Evolutionary conservation across 768 basidiomycete species (phyloP).

Genomic region (Gelatoporia subvermispora): DNA sequence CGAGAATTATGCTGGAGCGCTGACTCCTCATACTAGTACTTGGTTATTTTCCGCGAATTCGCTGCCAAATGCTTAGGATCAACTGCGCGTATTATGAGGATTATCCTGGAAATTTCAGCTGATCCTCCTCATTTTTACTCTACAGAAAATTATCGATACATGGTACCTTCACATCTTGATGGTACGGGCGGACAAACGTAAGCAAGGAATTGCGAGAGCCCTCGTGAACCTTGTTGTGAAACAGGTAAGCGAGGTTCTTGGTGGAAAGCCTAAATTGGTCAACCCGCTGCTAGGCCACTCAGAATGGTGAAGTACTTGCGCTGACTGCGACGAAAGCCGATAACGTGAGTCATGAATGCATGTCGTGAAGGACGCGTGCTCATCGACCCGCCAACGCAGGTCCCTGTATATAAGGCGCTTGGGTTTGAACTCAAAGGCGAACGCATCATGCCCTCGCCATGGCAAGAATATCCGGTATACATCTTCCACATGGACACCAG

Average conservation of each 20-base stretch:
- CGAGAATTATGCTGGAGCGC: too few relatives aligned
- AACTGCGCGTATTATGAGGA: slow-evolving; percentile 1
- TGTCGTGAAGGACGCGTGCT: neutral
- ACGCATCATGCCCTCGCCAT: slow-evolving; percentile 11
- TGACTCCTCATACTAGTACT: slow-evolving; percentile 5
- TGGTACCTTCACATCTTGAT: slow-evolving; percentile 14
- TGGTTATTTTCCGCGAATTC: slow-evolving; percentile 10
- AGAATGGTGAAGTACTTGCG: slow-evolving; percentile 1
- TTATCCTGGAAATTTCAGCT: neutral
- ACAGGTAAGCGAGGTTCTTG: slow-evolving; percentile 2
- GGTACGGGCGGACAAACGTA: slow-evolving; percentile 11
- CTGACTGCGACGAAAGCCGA: slow-evolving; percentile 4
- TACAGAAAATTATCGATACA: slow-evolving; percentile 8
- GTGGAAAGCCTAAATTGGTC: neutral
- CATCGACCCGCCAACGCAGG: slow-evolving; percentile 1
- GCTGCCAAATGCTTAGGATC: slow-evolving; percentile 10
- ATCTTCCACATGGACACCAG: slow-evolving; percentile 3
- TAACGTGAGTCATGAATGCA: slow-evolving; percentile 2
- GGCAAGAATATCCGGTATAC: slow-evolving; percentile 13
- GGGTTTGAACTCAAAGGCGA: slow-evolving; percentile 8
- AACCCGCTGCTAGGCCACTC: neutral
- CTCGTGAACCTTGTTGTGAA: slow-evolving; percentile 4
- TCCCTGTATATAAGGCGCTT: slow-evolving; percentile 10
- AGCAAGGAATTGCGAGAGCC: slow-evolving; percentile 7
- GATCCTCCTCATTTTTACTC: neutral